phyloP scores from a whole-genome alignment of 148 eudicot species.

The Rhododendron griersonianum region DNA sequence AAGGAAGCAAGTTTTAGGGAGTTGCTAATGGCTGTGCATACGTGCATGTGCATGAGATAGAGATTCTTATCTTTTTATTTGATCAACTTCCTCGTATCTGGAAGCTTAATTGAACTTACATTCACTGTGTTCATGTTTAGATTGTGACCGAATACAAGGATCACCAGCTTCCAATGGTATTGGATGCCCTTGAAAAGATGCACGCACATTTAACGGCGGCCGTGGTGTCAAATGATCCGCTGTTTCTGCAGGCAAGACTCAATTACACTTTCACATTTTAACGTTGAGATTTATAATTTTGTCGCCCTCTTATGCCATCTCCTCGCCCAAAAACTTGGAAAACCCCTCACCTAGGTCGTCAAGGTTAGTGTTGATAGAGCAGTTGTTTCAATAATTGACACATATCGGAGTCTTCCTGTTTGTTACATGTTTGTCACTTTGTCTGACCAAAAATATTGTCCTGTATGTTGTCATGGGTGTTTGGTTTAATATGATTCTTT shows the following conservation, averaged over 20 bases:
- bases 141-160: conserved; percentile 81
- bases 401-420: not conserved
- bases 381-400: not conserved
- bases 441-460: not conserved
- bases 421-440: not conserved
- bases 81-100: not conserved
- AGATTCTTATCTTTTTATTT: not conserved
- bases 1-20: not conserved
- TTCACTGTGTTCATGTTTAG: conserved; percentile 23
- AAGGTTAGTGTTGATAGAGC: not conserved
- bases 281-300: not conserved
- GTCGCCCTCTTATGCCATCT: not conserved
- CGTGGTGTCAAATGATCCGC: conserved; percentile 77
- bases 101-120: not conserved
- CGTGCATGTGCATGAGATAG: not conserved
- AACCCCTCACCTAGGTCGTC: not conserved
- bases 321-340: no score
- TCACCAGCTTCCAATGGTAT: conserved; percentile 63
- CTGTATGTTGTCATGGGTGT: not conserved
- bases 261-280: not conserved
- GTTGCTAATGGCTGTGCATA: not conserved
- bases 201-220: conserved; percentile 98
- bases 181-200: conserved; percentile 87
- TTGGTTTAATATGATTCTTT: not conserved
- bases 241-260: conserved; percentile 66